Evolutionary conservation across 2,329 filamentous ascomycete species (phyloP), one percentile per base, ranked within the genome.

Genomic region (Aspergillus hiratsukae): DNA sequence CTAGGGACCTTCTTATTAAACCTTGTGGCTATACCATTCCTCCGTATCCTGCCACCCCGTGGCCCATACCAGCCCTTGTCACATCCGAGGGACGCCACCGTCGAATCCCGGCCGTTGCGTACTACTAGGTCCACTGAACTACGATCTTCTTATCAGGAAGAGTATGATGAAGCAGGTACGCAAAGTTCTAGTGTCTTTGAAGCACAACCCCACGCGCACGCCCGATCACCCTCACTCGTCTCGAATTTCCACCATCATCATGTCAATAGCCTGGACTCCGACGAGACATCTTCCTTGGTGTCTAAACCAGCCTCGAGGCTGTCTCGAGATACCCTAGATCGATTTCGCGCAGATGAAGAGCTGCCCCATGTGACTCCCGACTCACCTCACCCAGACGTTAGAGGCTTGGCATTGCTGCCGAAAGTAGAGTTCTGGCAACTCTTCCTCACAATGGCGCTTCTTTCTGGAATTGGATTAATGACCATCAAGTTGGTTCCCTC

Each of bases 391-490:
- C 75, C 89, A 90, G 94, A 97, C 85, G 88, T 97, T 69, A 90
- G 93, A 70, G 94, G 94, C 61, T 79, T 91, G 68, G 81, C 83
- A 17, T 81, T 99, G 69, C 76, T 96, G 31, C 79, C 79, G 53
- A 85, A 83, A 58, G 67, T 86, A 49, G 88, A 95, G 62, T 99
- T 97, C 74, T 97, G 92, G 91, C 89, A 95, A 68, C 77, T 96
- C 28, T 97, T 95, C 73, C 74, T 83, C 56, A 86, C 96, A 63
- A 90, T 99, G 83, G 91, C 87, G 41, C 83, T 97, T n/a, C 79
- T 97, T 60, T 91, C 91, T 4, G 94, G 94, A 52, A 89, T 97
- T 65, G 94, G 94, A 10, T 78, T 99, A 62, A 99, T 99, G 94
- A 97, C 93, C 0, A 99, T 99, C 76, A 99, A 99, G 91, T 96